Evolutionary conservation across 2,329 filamentous ascomycete species (phyloP), one percentile per base, ranked within the genome.

Genomic region (Curvularia hawaiiensis): DNA sequence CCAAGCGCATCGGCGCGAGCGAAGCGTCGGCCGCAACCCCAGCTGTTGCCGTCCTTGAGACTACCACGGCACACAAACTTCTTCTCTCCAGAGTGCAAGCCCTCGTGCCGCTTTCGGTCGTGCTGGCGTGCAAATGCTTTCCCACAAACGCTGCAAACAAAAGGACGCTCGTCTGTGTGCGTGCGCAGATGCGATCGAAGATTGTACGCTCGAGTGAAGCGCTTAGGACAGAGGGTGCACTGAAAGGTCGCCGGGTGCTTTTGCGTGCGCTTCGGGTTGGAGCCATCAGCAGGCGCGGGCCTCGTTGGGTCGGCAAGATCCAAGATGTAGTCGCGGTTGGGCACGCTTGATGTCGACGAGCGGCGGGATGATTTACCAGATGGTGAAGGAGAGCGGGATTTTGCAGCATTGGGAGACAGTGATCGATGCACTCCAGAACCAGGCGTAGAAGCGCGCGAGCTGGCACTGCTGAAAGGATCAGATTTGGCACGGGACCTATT

Each of bases 241-340:
- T 98, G 93, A 78, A 98, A 99, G 0, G 93, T 99, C 7, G 95
- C 95, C 0, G 95, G 95, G 68, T 99, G 95, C 73, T 99, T 99
- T 76, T 99, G 95, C 0, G 92, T 88, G n/a, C 95, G 88, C 74
- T 95, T 96, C 6, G 86, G 74, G 56, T 83, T 82, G 12, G 70
- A 71, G 33, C 73, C 72, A 40, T 75, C 73, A 12, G 66, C 65
- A 14, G 72, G 60, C 24, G 86, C 87, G 54, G 92, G 90, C 60
- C 94, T 90, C 43, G 92, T 89, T 0, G 93, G 93, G 75, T 97
- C 92, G 11, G 92, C 94, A 16, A 98, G 84, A 60, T 93, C 91
- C 40, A 98, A 81, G n/a, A 96, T 95, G 71, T 97, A 90, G 68
- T 89, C 88, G 40, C 88, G 84, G 62, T 86, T 82, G 28, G 79